Evolutionary conservation across 139 green algal genomes (phyloP), one percentile per base, ranked within the genome.

Genomic region (Ettlia oleoabundans): DNA sequence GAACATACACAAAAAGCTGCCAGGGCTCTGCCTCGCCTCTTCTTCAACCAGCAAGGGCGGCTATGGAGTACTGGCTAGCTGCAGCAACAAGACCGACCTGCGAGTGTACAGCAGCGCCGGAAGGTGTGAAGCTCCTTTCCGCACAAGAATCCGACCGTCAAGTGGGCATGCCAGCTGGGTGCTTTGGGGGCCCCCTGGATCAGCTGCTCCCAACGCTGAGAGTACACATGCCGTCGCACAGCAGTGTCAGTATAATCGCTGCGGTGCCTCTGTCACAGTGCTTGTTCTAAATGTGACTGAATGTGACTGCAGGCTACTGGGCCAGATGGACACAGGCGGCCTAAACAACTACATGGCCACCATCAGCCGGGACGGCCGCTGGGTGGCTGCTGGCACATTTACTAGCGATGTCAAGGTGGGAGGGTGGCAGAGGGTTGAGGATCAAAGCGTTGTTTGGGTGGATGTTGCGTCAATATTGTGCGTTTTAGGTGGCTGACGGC

Each of bases 321-420:
- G 79, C 68, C 37, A 38, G 8, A 53, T 88, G 52, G 83, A 89
- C 77, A 84, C 83, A 22, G 72, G 71, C 26, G 79, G 83, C 3
- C 43, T 90, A 26, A 40, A 85, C 22, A 90, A 91, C 38, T 83
- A 92, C 58, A 77, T 72, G 33, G 63, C 80, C 7, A 40, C 84
- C 2, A 37, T 92, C 38, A 84, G 69, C 28, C 38, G 30, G 35
- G 78, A 92, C 40, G 88, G 86, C 5, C 81, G 81, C 24, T 90
- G 86, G 42, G 71, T 89, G 38, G 85, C 84, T 2, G 88, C 85
- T 9, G 86, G 80, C 41, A 89, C 88, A 32, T 92, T 92, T 78
- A 86, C 88, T 18, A 41, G 63, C 2, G 88, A 92, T 66, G 84
- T 91, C 24, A 91, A 87, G 79, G 78, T 90, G 37, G 2, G 41